Base-by-base conservation (phyloP, 2,329 filamentous ascomycete species). In the Venturia effusa region DNA sequence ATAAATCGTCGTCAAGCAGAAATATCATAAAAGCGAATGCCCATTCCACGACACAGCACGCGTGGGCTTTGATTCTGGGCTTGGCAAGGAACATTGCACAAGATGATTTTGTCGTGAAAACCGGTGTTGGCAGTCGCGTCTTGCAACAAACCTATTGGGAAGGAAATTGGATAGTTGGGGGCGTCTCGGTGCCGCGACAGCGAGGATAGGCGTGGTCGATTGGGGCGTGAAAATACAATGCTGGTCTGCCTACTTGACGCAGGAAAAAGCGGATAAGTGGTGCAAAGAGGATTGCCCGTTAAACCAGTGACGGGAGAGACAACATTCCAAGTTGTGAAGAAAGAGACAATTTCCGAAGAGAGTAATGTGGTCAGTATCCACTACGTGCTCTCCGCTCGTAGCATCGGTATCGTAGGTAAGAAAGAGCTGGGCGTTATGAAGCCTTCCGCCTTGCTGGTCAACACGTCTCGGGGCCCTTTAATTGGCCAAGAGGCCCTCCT, bases 181-280 rank as follows among this genome's bases (percentile, higher is more conserved):
- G n/a, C n/a, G n/a, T n/a, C n/a, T n/a, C n/a, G n/a, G n/a, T n/a
- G n/a, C n/a, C n/a, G n/a, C n/a, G n/a, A n/a, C n/a, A n/a, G n/a
- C n/a, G n/a, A n/a, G n/a, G n/a, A n/a, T n/a, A n/a, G n/a, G n/a
- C n/a, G 0, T 81, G 37, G 69, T 83, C 39, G 88, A 84, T 0
- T 94, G 93, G 69, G 88, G 87, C 15, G 92, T 95, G 89, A 81
- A 79, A 17, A 77, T 94, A 4, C 71, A 91, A 0, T 87, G 88
- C 5, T 96, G 91, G 91, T 93, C 89, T 70, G 76, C 81, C 45
- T 92, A 88, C 68, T 73, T 96, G 66, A 92, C 88, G 8, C 89
- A 94, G 73, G 85, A 87, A 60, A 82, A 79, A 54, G 90, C 90
- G 0, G 89, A 95, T 69, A 82, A 83, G 68, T 81, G 83, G 67